Base-by-base conservation (phyloP, 2,329 filamentous ascomycete genomes). In the Fusarium camptoceras region DNA sequence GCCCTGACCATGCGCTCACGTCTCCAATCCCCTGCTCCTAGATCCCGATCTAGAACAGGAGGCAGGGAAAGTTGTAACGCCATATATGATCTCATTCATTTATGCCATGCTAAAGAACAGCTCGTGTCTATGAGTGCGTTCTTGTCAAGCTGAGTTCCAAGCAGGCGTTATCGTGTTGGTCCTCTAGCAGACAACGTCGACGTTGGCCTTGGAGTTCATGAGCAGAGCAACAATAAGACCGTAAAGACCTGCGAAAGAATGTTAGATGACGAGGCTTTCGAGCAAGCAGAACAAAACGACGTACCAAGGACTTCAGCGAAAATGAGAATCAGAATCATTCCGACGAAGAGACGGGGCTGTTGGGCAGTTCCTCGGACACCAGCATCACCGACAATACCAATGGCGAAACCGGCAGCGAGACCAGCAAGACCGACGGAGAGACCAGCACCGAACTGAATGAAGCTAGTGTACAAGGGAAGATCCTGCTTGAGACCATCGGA, bases 281-380 rank as follows among this genome's bases (percentile, higher is more conserved):
- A 20, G 5, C 37, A 8, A 65, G 72, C 27, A 25, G 27, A 43
- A 12, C 27, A 28, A 24, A 28, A 86, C 91, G 70, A 86, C 91
- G 70, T 87, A 96, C 94, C 94, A 91, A 98, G 85, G 75, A 98
- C 94, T 95, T 98, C 94, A 75, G 94, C 94, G 88, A 97, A 98
- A 95, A 98, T 98, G 85, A 98, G 93, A 86, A 98, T 98, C 81
- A 98, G 83, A 84, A 98, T 97, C 94, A 98, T 98, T 84, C 94
- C 94, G 80, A 97, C 94, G 84, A 97, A 97, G 75, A 97, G 88
- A 81, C 92, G 88, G 68, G 92, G 92, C 81, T 94, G 92, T 80
- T 94, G 92, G 62, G 93, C 92, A 73, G 91, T 94, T 85, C 92
- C 93, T 79, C 93, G 89, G 65, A 96, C 93, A 91, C 93, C 93